Conservation (phyloP, 2,329 filamentous ascomycete species). For the Neocucurbitaria cava region DNA sequence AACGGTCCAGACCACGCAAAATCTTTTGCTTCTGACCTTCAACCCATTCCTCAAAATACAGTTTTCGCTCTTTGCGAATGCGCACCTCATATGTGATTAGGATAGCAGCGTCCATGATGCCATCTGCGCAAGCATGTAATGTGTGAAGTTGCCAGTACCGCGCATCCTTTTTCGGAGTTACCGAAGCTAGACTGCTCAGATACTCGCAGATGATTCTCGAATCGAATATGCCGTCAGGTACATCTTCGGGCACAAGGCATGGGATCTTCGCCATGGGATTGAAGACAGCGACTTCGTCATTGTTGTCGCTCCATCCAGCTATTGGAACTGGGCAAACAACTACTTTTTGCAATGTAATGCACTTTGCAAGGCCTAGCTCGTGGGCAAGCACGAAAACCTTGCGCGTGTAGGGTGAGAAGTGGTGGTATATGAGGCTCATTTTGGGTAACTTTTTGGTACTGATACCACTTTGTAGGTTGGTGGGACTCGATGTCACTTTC, state of each 20-base stretch:
- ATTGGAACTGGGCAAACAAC: conserved; percentile 38
- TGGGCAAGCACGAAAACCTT: conserved; percentile 40
- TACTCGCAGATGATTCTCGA: conserved; percentile 41
- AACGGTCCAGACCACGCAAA: conserved; percentile 27
- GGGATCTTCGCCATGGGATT: conserved; percentile 44
- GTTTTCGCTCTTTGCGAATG: conserved; percentile 29
- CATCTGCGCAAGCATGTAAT: conserved; percentile 36
- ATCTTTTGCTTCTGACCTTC: conserved; percentile 40
- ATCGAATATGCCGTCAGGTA: conserved; percentile 37
- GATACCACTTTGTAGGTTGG: background rate
- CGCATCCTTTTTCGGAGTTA: conserved; percentile 16
- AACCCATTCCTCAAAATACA: conserved; percentile 38
- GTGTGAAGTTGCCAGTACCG: conserved; percentile 30
- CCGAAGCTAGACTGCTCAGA: conserved; percentile 18
- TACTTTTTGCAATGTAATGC: conserved; percentile 37
- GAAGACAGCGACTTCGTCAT: conserved; percentile 28
- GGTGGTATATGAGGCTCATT: conserved; percentile 43
- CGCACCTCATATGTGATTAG: conserved; percentile 36
- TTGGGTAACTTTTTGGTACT: conserved; percentile 15
- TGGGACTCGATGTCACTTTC: conserved; percentile 5
- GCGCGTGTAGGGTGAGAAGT: conserved; percentile 32
- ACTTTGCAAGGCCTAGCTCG: conserved; percentile 30
- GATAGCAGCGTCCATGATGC: conserved; percentile 39
- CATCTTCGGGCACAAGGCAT: conserved; percentile 31
- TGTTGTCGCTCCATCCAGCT: conserved; percentile 41